Percentiles rank a stretch among this genome's conserved stretches.
These are phyloP conservation scores for Alectoria sarmentosa DNA, from an alignment of 495 filamentous ascomycete species.

Conservation along the genomic window DNA sequence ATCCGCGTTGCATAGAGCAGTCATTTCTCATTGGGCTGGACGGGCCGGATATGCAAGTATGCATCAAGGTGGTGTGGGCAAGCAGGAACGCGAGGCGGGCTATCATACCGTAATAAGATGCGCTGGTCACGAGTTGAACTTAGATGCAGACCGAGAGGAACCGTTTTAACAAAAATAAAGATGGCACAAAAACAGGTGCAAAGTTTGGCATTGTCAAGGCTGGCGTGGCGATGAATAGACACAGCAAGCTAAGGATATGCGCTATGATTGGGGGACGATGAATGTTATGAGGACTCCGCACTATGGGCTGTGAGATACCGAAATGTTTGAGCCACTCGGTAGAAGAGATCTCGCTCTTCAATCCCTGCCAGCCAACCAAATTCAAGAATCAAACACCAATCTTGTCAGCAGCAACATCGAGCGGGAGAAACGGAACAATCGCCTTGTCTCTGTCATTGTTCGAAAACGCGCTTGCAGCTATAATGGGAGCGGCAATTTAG, in stretches of 20 bases:
- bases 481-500: neutral
- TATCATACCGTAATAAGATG: no score
- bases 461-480: neutral
- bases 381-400: neutral
- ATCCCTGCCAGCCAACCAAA: neutral
- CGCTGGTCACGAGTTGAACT: neutral
- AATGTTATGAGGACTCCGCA: neutral
- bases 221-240: neutral
- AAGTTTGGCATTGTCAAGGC: neutral
- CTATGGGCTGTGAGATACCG: neutral
- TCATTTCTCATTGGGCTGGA: neutral
- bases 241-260: neutral
- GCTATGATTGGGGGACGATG: neutral
- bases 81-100: neutral
- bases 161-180: neutral
- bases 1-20: no score
- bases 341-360: neutral
- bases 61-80: neutral
- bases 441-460: neutral
- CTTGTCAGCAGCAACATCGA: neutral
- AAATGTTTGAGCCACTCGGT: neutral
- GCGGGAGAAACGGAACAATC: neutral
- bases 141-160: no score
- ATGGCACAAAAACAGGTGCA: neutral
- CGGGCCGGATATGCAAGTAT: neutral